Evolutionary conservation across 768 basidiomycete species (phyloP), one percentile per base, ranked within the genome.

Genomic region (Mycena floridula): DNA sequence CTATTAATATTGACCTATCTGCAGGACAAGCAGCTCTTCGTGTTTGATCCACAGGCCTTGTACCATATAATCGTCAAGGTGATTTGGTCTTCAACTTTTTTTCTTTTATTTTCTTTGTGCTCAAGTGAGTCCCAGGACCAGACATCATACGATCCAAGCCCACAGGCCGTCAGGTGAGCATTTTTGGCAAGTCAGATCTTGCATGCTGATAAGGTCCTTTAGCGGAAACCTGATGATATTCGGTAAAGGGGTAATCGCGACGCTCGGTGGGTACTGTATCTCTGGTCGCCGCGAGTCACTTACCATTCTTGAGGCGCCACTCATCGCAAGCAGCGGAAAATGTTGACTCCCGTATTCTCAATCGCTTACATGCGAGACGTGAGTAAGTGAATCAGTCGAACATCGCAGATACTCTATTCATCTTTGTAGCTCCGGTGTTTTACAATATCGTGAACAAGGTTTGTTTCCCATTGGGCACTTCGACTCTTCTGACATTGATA

Each of bases 331-430:
- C 61, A 65, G 49, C 56, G 62, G 21, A 61, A 61, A 43, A 50
- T 67, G 42, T 50, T 67, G 45, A 65, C 63, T 32, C 55, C 59
- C 1, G 57, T 60, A 12, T 67, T 67, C 46, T 63, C 64, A 16
- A 45, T 47, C 20, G 55, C 56, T 16, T 59, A 59, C 38, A 49
- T 67, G 44, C 64, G 64, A 28, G 49, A 55, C 5, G 48, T 62
- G 49, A 32, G 28, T 16, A 32, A 32, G 28, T 32, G 28, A 16
- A 16, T 16, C n/a, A n/a, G n/a, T n/a, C n/a, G n/a, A n/a, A n/a
- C n/a, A n/a, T n/a, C n/a, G n/a, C n/a, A n/a, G n/a, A n/a, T n/a
- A n/a, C n/a, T n/a, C n/a, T n/a, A n/a, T n/a, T n/a, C 16, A 32
- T 32, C 28, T 32, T 32, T 8, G 9, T 22, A 38, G 51, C 59